Evolutionary conservation across 1,139 yeast species (phyloP), one percentile per base, ranked within the genome.

Genomic region (Suhomyces terraborum): DNA sequence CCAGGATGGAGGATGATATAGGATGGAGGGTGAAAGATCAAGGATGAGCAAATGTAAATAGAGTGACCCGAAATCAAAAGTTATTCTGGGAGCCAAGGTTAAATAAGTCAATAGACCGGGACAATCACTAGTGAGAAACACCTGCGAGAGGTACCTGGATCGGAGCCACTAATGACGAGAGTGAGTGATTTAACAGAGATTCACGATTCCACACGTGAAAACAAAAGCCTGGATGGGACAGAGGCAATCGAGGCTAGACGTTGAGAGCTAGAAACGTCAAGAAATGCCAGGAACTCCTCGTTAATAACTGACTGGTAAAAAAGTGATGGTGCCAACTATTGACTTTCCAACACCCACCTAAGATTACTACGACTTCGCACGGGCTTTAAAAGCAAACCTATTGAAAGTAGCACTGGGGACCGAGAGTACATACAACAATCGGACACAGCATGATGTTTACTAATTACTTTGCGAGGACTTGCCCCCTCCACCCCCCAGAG

Each of bases 341-440:
- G 16, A 24, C 16, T 24, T 24, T 24, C 27, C 27, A 12, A 24
- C 27, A 8, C 8, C 27, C 13, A 6, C 16, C 13, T n/a, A n/a
- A n/a, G n/a, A n/a, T 7, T 24, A 16, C 27, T 12, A 24, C 27
- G 27, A 16, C 13, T 24, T 24, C 27, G 27, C 27, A 24, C 27
- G 16, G 16, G 27, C 27, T 24, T 12, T 24, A 16, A 12, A n/a
- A 24, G 27, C 27, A 24, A 24, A 24, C 27, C 32, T 18, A 12
- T 31, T 21, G 34, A 28, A 23, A 23, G 37, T 23, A 38, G 36
- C 41, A 29, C 37, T 38, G 41, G 36, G 19, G 24, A 14, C 8
- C 9, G 16, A n/a, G 12, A 26, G 21, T 20, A 32, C 4, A 3
- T 12, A 30, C 23, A 30, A 30, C 32, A 30, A 30, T 19, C 32